Base-by-base conservation (phyloP, 768 basidiomycete species). In the Kwoniella shandongensis region DNA sequence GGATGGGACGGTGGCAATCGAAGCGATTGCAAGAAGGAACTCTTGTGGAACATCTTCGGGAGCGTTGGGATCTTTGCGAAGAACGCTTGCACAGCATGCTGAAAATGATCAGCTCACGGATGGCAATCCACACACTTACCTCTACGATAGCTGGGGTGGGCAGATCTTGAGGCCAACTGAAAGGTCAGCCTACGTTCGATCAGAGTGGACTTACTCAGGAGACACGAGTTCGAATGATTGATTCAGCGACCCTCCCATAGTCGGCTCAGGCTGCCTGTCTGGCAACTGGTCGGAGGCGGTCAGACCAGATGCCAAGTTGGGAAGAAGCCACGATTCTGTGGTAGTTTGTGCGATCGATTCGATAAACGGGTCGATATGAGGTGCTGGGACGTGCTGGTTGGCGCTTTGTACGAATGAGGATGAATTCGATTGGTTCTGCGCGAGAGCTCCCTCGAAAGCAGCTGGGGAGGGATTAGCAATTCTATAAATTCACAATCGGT, bases 111-210 rank as follows among this genome's bases (percentile, higher is more conserved):
- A 39, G 23, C 38, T n/a, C n/a, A 20, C 51, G 32, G 17, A 12
- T 36, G 25, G 25, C 22, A 25, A n/a, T 11, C 4, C 15, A 18
- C n/a, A 12, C 29, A 60, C 66, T 25, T 40, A 69, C 67, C 40
- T 70, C 66, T 6, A 73, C 69, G 5, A 70, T 54, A n/a, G 59
- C 57, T 10, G 51, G 51, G 17, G 59, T 48, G 5, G 70, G 70
- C 13, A 73, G 59, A 40, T 68, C 64, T 23, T 36, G 39, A 1
- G 70, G 66, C 70, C 70, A 73, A 29, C 67, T 68, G 38, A n/a
- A 18, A 22, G 27, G 13, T n/a, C n/a, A n/a, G n/a, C n/a, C n/a
- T n/a, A n/a, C n/a, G n/a, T n/a, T n/a, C n/a, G n/a, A n/a, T n/a
- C n/a, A n/a, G n/a, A n/a, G n/a, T n/a, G n/a, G n/a, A n/a, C n/a